Base-by-base conservation (phyloP, 257 asterid genomes). In the Cruciata laevipes region DNA sequence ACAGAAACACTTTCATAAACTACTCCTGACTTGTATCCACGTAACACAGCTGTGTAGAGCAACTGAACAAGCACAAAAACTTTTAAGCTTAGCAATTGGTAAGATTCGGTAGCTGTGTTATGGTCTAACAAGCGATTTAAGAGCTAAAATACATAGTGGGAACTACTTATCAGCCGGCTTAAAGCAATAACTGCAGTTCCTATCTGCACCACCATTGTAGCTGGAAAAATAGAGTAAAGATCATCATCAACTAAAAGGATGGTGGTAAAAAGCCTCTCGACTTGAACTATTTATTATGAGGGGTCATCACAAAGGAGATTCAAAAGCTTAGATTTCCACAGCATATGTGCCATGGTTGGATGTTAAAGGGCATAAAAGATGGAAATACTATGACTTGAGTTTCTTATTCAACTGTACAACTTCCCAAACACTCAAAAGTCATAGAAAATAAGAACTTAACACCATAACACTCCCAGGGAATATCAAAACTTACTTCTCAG, bases 401-500 rank as follows among this genome's bases (percentile, higher is more conserved):
- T 52, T 32, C 40, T 11, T 25, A 11, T 63, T 35, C 52, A 61
- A 61, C 53, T 14, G 27, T 63, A 49, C n/a, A 60, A 51, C 8
- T 62, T 47, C 44, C 20, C 63, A 32, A 17, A 35, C 33, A 49
- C 69, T 71, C 44, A 27, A 71, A 53, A 40, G 25, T 32, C 58
- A 71, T 30, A 71, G 65, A 47, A 52, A 62, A 56, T 21, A 69
- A n/a, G 53, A 62, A 57, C 51, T 17, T 49, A 71, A 71, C 56
- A 47, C 12, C 2, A 37, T 53, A 55, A 53, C 35, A 52, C 24
- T 37, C 71, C 32, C 33, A n/a, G 57, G 60, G 61, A 59, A n/a
- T 66, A 11, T 42, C 63, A 67, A 60, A 18, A 58, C 71, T 66
- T 72, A 72, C 71, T 72, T 66, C 71, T 35, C 32, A 9, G 40